These are phyloP conservation scores for Ophiocordyceps sinensis DNA, from an alignment of 2,329 filamentous ascomycete species.

Conservation along the genomic window DNA sequence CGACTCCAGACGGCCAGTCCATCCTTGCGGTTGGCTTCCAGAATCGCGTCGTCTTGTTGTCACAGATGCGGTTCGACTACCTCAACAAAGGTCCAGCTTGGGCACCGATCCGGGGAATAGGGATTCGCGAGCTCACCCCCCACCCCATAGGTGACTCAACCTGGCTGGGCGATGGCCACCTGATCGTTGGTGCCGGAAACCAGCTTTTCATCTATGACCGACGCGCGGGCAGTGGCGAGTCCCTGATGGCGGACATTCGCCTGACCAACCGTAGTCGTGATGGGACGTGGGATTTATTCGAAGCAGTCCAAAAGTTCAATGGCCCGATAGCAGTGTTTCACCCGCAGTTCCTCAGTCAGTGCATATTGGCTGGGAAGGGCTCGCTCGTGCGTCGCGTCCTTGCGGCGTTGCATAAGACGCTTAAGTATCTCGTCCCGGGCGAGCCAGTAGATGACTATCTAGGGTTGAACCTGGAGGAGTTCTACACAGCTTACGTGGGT, in stretches of 20 bases:
- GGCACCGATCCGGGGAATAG: slow-evolving; percentile 72
- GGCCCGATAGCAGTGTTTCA: slow-evolving; percentile 83
- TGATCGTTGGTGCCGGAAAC: slow-evolving; percentile 82
- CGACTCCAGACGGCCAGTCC: slow-evolving; percentile 75
- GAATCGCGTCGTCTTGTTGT: slow-evolving; percentile 68
- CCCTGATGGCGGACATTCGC: slow-evolving; percentile 38
- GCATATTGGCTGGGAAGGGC: slow-evolving; percentile 67
- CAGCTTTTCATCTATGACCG: slow-evolving; percentile 79
- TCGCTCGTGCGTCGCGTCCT: slow-evolving; percentile 58
- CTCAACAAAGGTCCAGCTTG: slow-evolving; percentile 79
- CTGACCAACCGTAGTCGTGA: slow-evolving; percentile 32
- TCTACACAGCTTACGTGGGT: slow-evolving; percentile 2
- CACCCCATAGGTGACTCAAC: slow-evolving; percentile 88
- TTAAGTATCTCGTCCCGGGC: slow-evolving; percentile 74
- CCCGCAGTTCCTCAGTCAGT: slow-evolving; percentile 79
- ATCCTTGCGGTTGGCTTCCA: slow-evolving; percentile 87
- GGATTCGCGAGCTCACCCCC: slow-evolving; percentile 66
- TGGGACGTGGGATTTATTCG: slow-evolving; percentile 56
- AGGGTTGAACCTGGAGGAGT: slow-evolving; percentile 21
- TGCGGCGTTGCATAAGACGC: slow-evolving; percentile 52
- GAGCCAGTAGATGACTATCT: slow-evolving; percentile 70
- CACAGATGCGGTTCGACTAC: slow-evolving; percentile 85
- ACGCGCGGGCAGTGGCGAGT: slow-evolving; percentile 49
- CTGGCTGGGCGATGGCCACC: slow-evolving; percentile 73
- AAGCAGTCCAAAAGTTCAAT: slow-evolving; percentile 71